phyloP scores from a whole-genome alignment of 495 filamentous ascomycete genomes.

The Penicillium crystallinum region DNA sequence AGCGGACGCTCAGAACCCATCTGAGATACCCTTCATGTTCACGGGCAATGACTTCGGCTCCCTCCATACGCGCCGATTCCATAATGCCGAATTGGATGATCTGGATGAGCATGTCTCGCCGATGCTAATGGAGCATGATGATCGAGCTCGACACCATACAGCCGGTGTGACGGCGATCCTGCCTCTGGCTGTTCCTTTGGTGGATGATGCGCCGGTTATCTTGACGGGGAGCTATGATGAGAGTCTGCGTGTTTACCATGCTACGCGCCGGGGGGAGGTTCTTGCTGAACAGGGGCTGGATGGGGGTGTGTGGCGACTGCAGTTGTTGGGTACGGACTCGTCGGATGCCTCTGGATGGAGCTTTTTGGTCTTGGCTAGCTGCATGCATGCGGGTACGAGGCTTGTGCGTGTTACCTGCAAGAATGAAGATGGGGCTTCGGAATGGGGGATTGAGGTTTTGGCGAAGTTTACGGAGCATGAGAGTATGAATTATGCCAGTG shows the following conservation, averaged over 20 bases:
- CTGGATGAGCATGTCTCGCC: conserved; percentile 16
- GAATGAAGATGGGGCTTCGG: conserved; percentile 7
- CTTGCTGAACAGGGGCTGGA: conserved; percentile 61
- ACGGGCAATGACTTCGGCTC: conserved; percentile 34
- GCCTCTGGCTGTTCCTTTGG: conserved; percentile 45
- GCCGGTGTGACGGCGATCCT: conserved; percentile 89
- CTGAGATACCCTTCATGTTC: conserved; percentile 31
- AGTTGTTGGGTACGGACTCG: conserved; percentile 41
- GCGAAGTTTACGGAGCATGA: conserved; percentile 78
- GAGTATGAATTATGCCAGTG: conserved; percentile 95
- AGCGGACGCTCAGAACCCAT: neutral
- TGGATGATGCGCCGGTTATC: conserved; percentile 47
- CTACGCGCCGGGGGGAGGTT: conserved; percentile 33
- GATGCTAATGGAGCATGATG: conserved; percentile 26
- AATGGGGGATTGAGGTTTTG: conserved; percentile 63
- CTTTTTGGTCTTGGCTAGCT: conserved; percentile 70
- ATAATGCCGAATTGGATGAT: conserved; percentile 13
- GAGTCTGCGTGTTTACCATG: conserved; percentile 60
- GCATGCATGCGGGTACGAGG: conserved; percentile 84
- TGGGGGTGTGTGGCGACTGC: conserved; percentile 89
- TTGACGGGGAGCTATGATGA: conserved; percentile 95
- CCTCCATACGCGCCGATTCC: conserved; percentile 31
- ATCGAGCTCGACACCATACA: conserved; percentile 51
- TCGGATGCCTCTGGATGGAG: conserved; percentile 17
- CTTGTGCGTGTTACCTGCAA: conserved; percentile 52